A percentile compares a stretch with the other conserved stretches of the same genome.
Evolutionary conservation across 768 basidiomycete species (phyloP).

Genomic region (Suillus americanus): DNA sequence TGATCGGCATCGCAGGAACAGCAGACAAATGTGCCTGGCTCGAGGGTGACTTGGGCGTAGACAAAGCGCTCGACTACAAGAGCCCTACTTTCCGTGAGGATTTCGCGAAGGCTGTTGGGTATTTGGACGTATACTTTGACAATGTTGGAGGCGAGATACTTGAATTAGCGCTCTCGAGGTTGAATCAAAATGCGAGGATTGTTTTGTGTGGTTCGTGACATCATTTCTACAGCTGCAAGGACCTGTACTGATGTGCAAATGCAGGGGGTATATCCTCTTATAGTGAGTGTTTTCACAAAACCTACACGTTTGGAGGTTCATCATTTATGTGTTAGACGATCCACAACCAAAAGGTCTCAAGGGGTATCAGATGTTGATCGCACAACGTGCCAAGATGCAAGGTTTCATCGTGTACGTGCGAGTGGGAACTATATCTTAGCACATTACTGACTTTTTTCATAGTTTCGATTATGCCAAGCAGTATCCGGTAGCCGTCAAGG

Average conservation of each 20-base stretch:
- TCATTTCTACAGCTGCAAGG: not conserved
- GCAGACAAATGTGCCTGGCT: constrained; percentile 85
- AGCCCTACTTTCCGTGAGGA: constrained; percentile 65
- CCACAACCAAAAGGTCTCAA: constrained; percentile 63
- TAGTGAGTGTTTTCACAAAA: constrained; percentile 43
- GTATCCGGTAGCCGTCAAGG: constrained; percentile 56
- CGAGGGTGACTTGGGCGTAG: constrained; percentile 79
- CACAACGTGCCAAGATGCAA: constrained; percentile 74
- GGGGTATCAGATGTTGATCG: constrained; percentile 68
- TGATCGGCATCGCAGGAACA: constrained; percentile 86
- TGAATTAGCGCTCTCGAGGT: constrained; percentile 68
- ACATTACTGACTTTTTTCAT: not conserved
- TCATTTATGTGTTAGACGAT: constrained; percentile 41
- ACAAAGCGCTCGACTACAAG: constrained; percentile 88
- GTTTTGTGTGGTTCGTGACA: constrained; percentile 71
- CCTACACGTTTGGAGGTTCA: not conserved
- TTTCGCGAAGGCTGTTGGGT: constrained; percentile 69
- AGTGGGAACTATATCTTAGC: not conserved
- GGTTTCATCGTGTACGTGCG: constrained; percentile 79
- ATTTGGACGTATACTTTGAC: constrained; percentile 84
- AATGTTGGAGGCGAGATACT: constrained; percentile 83
- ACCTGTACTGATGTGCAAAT: not conserved
- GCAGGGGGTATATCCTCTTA: constrained; percentile 84
- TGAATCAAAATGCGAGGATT: constrained; percentile 79
- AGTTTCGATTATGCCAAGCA: constrained; percentile 74